Base-by-base conservation (phyloP, 306 rosid species). In the Hippophae tibetana region DNA sequence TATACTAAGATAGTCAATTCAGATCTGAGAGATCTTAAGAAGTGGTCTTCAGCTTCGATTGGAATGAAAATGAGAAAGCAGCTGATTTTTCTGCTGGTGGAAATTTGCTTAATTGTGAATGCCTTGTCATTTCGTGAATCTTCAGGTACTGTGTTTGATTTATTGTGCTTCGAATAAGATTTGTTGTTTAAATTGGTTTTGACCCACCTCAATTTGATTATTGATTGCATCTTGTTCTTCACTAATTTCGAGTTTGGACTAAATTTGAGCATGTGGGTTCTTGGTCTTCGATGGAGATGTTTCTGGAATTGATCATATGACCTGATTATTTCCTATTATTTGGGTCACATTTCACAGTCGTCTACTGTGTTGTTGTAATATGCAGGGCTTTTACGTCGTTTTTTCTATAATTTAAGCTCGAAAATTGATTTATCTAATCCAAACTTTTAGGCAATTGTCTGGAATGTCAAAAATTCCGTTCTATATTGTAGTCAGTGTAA, bases 111-210 rank as follows among this genome's bases (percentile, higher is more conserved):
- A 38, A 67, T 73, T 43, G 42, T 74, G 67, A 41, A 71, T 59
- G 69, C 54, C 57, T 69, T 69, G 43, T 76, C 76, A 59, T 62
- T 74, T 72, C 74, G 61, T 76, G 87, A 68, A 76, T 69, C 78
- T 78, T 69, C 84, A 87, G 96, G 98, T 90, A 85, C 62, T 74
- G 72, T 42, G 72, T 58, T 71, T 74, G 61, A 13, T 64, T 68
- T 25, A 11, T 45, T 27, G 58, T 71, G 61, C 62, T 65, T 8
- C 46, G 42, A 47, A 10, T 56, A 14, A 56, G 61, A 1, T 52
- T 59, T 65, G 13, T 26, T 1, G 5, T 65, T 57, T 7, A 10
- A 12, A 12, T 43, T 60, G 45, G 52, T 60, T 43, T 43, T 70
- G 76, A 67, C 70, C 69, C 59, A 14, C 13, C 59, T 13, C 18